These are phyloP conservation scores for Yamadazyma mexicana DNA, from an alignment of 1,139 yeast genomes.

Conservation along the genomic window DNA sequence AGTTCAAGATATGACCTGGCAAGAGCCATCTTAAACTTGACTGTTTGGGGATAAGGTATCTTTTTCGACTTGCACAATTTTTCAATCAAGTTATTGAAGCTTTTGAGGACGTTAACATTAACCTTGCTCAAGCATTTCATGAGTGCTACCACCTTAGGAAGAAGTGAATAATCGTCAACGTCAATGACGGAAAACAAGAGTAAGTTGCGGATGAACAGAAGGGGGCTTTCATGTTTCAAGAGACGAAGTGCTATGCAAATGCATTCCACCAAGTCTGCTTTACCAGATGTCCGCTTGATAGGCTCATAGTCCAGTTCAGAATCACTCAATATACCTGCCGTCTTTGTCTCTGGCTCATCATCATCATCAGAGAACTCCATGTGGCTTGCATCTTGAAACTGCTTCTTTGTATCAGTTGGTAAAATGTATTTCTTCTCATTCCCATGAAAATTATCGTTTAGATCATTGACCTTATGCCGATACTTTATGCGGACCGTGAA, in stretches of 20 bases:
- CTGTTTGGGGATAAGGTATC: background rate
- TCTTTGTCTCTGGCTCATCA: conserved; percentile 13
- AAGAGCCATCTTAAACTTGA: background rate
- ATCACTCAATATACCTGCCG: conserved; percentile 19
- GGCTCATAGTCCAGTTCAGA: conserved; percentile 17
- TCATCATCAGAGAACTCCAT: conserved; percentile 39
- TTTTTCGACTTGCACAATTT: conserved; percentile 14
- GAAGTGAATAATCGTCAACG: conserved; percentile 15
- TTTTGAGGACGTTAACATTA: conserved; percentile 11
- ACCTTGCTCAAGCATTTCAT: conserved; percentile 15
- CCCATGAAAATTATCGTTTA: conserved; percentile 10
- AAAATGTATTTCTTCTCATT: conserved; percentile 6
- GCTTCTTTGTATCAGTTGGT: background rate
- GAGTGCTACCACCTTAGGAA: conserved; percentile 15
- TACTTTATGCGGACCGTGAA: background rate
- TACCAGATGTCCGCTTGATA: background rate
- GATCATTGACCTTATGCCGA: conserved; percentile 1
- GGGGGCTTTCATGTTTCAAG: conserved; percentile 23
- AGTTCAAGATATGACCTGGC: conserved; percentile 7
- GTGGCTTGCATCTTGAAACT: conserved; percentile 13
- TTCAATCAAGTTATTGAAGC: conserved; percentile 16
- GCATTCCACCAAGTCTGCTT: background rate
- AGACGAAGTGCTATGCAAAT: background rate
- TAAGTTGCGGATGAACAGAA: conserved; percentile 26
- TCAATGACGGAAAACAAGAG: conserved; percentile 24